Conservation (phyloP, 2,329 filamentous ascomycete species). For the Colletotrichum navitas region DNA sequence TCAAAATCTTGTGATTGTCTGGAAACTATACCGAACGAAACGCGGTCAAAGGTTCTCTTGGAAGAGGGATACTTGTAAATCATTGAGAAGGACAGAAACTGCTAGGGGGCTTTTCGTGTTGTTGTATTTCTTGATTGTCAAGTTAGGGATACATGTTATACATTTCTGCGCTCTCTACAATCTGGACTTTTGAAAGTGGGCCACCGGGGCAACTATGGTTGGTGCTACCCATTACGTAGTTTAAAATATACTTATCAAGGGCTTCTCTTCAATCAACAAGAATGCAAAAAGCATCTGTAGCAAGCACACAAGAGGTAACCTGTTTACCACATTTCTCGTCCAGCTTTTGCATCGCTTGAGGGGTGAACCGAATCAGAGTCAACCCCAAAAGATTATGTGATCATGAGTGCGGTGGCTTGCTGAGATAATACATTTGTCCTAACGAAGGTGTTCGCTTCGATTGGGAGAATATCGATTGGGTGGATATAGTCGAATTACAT, state of each 20-base stretch:
- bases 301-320: not conserved
- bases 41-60: too few species aligned
- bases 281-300: not conserved
- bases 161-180: not conserved
- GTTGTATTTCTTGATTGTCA: not conserved
- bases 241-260: not conserved
- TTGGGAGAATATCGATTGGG: not conserved
- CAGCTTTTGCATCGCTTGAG: not conserved
- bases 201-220: not conserved
- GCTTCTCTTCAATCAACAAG: not conserved
- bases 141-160: not conserved
- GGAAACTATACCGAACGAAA: not conserved
- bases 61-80: not conserved
- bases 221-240: not conserved
- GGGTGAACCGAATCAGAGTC: not conserved
- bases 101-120: not conserved
- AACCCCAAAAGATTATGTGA: too few species aligned
- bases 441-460: too few species aligned
- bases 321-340: not conserved
- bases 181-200: too few species aligned
- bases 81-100: too few species aligned
- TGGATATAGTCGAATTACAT: too few species aligned
- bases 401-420: not conserved
- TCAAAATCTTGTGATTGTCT: too few species aligned
- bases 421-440: not conserved